Evolutionary conservation across 345 rosid genomes (phyloP), one percentile per base, ranked within the genome.

Genomic region (Populus nigra): DNA sequence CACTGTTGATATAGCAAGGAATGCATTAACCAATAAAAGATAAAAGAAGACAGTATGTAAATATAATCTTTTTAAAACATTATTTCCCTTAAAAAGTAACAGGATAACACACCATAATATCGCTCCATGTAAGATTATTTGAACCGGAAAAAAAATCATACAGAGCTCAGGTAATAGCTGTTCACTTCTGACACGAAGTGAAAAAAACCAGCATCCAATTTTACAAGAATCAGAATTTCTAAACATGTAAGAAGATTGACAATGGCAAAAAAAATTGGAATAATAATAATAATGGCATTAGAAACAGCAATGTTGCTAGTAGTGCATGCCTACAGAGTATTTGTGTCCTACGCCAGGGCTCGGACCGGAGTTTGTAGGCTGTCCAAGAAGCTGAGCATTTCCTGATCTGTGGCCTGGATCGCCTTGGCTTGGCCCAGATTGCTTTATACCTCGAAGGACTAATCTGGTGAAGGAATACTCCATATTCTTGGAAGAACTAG

Each of bases 271-370:
- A 6, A 20, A 53, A 18, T 2, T 53, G 59, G 22, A 53, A 53
- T 6, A 20, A 53, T 20, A 20, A 53, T 20, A 53, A 53, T 9
- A 43, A 43, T 47, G 53, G 53, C 53, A 47, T 15, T 22, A 53
- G 22, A 20, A 53, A 17, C 59, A 2, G 67, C 67, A 31, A 36
- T 10, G 35, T 5, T 1, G 23, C 72, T 66, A 50, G 15, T 67
- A 3, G 66, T 65, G 79, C 71, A 33, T 66, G 72, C 36, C 67
- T 0, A 5, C 5, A 18, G n/a, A 43, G 23, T 20, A 68, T 9
- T 29, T 18, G 80, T 85, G 88, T 20, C 86, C 86, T 0, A 38
- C 31, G 23, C 86, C 88, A 1, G 86, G 85, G 75, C 84, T 83
- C 11, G 86, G 88, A 50, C 86, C 84, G 0, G 88, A 83, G 16